Conservation (phyloP, 306 rosid genomes). For the Rosa lucieae region DNA sequence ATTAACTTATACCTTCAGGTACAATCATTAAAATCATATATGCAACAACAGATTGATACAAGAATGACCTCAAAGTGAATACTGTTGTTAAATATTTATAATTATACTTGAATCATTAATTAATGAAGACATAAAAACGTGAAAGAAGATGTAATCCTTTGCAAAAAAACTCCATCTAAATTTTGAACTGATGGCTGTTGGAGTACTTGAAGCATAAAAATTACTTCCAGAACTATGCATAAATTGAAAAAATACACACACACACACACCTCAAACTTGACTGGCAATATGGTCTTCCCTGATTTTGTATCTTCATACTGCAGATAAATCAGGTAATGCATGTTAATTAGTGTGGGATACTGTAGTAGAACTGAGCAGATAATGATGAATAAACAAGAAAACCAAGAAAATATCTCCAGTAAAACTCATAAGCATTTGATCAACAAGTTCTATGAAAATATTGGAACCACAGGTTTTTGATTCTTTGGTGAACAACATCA, state of each 20-base stretch:
- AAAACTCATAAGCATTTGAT: background rate
- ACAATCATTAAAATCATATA: background rate
- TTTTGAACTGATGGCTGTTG: background rate
- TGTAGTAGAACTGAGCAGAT: background rate
- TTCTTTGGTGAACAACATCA: background rate
- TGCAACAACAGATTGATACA: background rate
- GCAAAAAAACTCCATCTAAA: background rate
- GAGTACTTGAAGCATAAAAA: background rate
- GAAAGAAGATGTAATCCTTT: background rate
- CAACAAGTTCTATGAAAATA: background rate
- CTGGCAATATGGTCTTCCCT: constrained; percentile 55
- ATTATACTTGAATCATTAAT: background rate
- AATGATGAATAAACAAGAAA: background rate
- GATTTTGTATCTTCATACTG: constrained; percentile 45
- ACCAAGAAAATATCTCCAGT: constrained; percentile 3
- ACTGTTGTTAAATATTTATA: background rate
- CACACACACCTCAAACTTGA: constrained; percentile 55
- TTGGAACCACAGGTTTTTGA: background rate
- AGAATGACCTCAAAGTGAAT: background rate
- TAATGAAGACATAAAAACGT: background rate
- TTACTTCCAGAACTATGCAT: background rate
- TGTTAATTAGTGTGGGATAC: background rate
- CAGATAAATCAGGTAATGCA: constrained; percentile 21
- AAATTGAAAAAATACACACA: no score
- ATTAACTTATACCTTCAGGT: background rate